Base-by-base conservation (phyloP, 2,329 filamentous ascomycete genomes). In the Fonsecaea monophora region DNA sequence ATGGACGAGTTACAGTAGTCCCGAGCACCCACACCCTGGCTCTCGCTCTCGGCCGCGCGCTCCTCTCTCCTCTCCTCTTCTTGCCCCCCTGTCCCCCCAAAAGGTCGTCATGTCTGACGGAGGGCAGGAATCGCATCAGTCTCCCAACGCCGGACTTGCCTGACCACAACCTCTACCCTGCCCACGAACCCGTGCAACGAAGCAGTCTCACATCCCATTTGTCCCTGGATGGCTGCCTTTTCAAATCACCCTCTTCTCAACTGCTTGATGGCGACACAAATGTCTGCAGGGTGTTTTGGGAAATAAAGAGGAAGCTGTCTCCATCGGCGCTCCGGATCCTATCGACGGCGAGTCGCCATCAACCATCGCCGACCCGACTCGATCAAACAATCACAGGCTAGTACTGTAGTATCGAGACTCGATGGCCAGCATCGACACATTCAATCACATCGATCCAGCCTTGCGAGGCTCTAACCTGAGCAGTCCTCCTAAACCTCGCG, bases 401-500 rank as follows among this genome's bases (percentile, higher is more conserved):
- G 45, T 25, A 25, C 45, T 12, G 45, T n/a, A 10, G 18, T 50
- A 50, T 50, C 45, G 18, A 53, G 53, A 55, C 48, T 59, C 45
- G 45, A 67, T 67, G 65, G 65, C 65, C 48, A 63, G 38, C 58
- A 62, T 62, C 59, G 62, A 64, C 32, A 38, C 57, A 42, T 65
- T 56, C 50, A 56, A 62, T 42, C 62, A 65, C 38, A 70, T 70
- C 56, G 42, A 61, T 61, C 59, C 69, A 72, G 67, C 71, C 71
- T 53, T 72, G 60, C 65, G 69, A 42, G 62, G 50, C 56, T 67
- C 70, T 45, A 37, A 66, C 30, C 64, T 71, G 50, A 68, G 64
- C 53, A 68, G 63, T 57, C 71, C 71, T 60, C 59, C 67, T 3
- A 71, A 68, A 63, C 64, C 71, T 53, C 68, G 63, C 53, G 65